Evolutionary conservation across 176 grass and related monocot species (phyloP).

Genomic region (Zizania latifolia): DNA sequence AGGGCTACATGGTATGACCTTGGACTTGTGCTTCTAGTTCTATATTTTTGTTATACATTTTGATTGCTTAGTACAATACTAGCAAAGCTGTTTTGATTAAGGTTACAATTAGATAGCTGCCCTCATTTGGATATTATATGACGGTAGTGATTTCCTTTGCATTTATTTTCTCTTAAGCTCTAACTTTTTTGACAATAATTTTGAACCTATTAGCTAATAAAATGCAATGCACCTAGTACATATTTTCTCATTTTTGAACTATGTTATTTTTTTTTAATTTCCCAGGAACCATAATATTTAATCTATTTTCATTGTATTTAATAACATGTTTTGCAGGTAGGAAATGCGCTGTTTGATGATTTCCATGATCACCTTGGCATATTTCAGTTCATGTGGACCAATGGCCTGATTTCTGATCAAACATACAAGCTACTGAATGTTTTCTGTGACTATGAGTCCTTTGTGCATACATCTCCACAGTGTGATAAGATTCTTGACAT

Average conservation of each 20-base stretch:
- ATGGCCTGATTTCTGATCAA: slow-evolving; percentile 90
- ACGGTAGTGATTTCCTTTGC: neutral
- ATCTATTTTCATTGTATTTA: slow-evolving; percentile 3
- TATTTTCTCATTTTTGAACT: neutral
- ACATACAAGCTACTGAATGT: slow-evolving; percentile 87
- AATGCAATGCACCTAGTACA: slow-evolving; percentile 8
- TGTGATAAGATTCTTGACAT: slow-evolving; percentile 76
- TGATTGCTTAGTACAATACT: slow-evolving; percentile 6
- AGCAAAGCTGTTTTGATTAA: neutral
- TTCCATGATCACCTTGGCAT: slow-evolving; percentile 92
- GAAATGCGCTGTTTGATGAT: slow-evolving; percentile 97
- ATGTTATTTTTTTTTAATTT: neutral
- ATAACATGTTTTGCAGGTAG: slow-evolving; percentile 59
- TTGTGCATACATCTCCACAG: slow-evolving; percentile 68
- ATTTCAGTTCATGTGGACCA: slow-evolving; percentile 95
- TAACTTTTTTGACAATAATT: neutral
- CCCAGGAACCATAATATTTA: neutral
- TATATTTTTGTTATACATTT: slow-evolving; percentile 2
- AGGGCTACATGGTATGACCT: slow-evolving; percentile 87
- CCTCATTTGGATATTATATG: neutral
- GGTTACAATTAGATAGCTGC: neutral
- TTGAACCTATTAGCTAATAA: slow-evolving; percentile 2
- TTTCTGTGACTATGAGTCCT: slow-evolving; percentile 82
- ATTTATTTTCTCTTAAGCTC: neutral
- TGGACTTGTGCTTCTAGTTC: slow-evolving; percentile 18